A percentile compares a stretch with the other conserved stretches of the same genome.
Conservation (phyloP, 1,139 yeast species). For the Taiozyma sp. region DNA sequence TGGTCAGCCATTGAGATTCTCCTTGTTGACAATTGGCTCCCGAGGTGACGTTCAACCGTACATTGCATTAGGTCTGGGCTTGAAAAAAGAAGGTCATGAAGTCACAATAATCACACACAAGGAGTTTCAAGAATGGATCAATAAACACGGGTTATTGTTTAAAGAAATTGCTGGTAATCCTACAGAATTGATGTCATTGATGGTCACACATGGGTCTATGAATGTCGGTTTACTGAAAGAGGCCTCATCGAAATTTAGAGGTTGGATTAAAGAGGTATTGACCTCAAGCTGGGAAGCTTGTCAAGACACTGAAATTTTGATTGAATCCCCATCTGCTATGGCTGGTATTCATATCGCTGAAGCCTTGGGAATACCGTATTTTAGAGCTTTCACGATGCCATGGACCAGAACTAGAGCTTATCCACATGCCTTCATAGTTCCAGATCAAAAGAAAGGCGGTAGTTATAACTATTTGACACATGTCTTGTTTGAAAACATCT, state of each 20-base stretch:
- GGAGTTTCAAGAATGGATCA: constrained; percentile 78
- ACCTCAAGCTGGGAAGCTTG: constrained; percentile 80
- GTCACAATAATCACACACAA: constrained; percentile 83
- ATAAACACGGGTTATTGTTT: constrained; percentile 61
- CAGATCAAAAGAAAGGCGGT: constrained; percentile 90
- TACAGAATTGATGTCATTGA: constrained; percentile 82
- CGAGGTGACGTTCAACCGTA: constrained; percentile 97
- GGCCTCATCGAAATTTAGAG: constrained; percentile 70
- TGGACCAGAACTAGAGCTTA: constrained; percentile 96
- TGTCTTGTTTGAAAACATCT: constrained; percentile 85
- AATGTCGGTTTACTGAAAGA: constrained; percentile 80
- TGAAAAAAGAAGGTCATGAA: constrained; percentile 72
- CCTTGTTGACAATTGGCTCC: constrained; percentile 84
- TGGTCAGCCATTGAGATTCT: constrained; percentile 50
- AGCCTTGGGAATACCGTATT: constrained; percentile 82
- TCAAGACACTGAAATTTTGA: constrained; percentile 75
- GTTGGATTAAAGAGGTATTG: constrained; percentile 76
- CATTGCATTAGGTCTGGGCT: constrained; percentile 80
- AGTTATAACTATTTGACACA: constrained; percentile 90
- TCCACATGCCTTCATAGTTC: constrained; percentile 94
- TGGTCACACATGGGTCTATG: constrained; percentile 89
- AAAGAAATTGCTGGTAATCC: constrained; percentile 88
- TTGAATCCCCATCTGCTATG: constrained; percentile 95
- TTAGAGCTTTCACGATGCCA: constrained; percentile 97
- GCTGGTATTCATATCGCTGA: constrained; percentile 95